phyloP scores from a whole-genome alignment of 768 basidiomycete species.

The Boletellus ananas region DNA sequence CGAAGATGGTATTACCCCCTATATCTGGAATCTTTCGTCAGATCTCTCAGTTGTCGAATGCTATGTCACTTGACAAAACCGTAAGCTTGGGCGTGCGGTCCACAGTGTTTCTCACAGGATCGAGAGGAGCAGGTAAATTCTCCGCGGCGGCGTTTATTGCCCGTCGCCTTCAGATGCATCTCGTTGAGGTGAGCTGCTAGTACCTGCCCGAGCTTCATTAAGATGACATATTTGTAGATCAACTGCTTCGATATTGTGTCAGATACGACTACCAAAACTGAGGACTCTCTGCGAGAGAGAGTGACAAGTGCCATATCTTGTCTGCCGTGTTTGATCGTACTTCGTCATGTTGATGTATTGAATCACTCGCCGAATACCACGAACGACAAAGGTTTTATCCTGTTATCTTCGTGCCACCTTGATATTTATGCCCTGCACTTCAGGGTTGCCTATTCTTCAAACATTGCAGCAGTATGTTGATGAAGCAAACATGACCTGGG shows the following conservation, averaged over 20 bases:
- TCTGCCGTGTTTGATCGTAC: conserved; percentile 79
- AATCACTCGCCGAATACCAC: conserved; percentile 58
- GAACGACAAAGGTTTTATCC: conserved; percentile 44
- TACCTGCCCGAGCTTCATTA: background rate
- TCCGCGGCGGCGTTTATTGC: conserved; percentile 56
- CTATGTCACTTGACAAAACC: conserved; percentile 54
- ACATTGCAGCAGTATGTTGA: conserved; percentile 62
- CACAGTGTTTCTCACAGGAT: conserved; percentile 74
- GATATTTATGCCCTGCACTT: background rate
- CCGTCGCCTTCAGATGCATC: conserved; percentile 65
- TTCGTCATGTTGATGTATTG: conserved; percentile 80
- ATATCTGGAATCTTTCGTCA: conserved; percentile 38
- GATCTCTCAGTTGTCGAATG: conserved; percentile 55
- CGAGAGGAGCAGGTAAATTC: conserved; percentile 79
- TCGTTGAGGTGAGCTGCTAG: conserved; percentile 57
- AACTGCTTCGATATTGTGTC: conserved; percentile 82
- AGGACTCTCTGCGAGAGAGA: conserved; percentile 63
- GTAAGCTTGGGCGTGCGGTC: conserved; percentile 60
- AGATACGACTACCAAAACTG: conserved; percentile 73
- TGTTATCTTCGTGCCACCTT: background rate
- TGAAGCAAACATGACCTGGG: conserved; percentile 53
- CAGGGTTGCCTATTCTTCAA: conserved; percentile 59
- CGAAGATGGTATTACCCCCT: background rate
- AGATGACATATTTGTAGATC: conserved; percentile 45
- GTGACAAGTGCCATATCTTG: conserved; percentile 76